A percentile compares a stretch with the other conserved stretches of the same genome.
Evolutionary conservation across 2,329 filamentous ascomycete genomes (phyloP).

Genomic region (Blastomyces percursus): DNA sequence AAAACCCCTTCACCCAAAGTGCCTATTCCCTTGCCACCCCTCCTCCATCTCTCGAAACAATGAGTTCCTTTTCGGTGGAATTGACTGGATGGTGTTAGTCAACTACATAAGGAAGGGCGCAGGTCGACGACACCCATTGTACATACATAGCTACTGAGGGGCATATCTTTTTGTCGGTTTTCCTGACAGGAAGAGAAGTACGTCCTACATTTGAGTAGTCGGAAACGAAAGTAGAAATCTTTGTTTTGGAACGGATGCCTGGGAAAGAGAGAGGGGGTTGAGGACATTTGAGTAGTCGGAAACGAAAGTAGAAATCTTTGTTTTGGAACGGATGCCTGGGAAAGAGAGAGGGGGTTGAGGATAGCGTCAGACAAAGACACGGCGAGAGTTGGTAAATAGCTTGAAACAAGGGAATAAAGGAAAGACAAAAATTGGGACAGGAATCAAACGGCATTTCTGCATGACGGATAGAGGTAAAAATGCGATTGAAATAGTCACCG

Average conservation of each 20-base stretch:
- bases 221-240: neutral
- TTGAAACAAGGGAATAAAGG: neutral
- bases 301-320: neutral
- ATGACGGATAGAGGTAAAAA: neutral
- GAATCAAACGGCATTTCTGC: neutral
- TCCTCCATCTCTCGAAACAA: neutral
- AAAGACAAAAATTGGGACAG: neutral
- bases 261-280: neutral
- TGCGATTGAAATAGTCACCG: neutral
- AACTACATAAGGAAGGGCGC: neutral
- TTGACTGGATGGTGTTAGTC: neutral
- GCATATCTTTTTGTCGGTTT: neutral
- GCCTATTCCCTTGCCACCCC: neutral
- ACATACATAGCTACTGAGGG: neutral
- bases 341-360: too few species aligned
- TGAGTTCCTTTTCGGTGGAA: neutral
- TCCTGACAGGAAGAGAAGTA: neutral
- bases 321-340: neutral
- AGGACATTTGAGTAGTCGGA: neutral
- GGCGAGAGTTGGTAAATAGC: neutral
- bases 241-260: neutral
- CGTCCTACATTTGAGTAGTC: neutral
- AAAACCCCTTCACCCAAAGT: neutral
- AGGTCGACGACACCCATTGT: neutral
- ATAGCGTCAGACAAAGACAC: neutral